Conservation (phyloP, 1,284 basidiomycete species). For the Ceratobasidium sp. region DNA sequence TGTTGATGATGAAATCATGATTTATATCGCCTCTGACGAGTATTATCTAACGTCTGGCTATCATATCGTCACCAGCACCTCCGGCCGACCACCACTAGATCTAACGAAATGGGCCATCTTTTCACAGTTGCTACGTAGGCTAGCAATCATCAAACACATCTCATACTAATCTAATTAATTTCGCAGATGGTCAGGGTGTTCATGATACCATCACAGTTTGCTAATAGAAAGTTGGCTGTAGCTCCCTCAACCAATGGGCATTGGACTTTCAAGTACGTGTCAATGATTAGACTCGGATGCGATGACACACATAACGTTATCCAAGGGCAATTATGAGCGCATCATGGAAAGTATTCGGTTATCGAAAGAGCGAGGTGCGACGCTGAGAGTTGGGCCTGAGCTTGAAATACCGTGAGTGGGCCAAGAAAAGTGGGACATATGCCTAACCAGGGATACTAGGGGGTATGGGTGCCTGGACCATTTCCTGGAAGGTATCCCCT, state of each 20-base stretch:
- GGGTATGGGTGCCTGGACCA: conserved; percentile 97
- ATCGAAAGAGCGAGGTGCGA: conserved; percentile 89
- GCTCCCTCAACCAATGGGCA: conserved; percentile 96
- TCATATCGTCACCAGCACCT: neutral
- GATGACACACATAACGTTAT: neutral
- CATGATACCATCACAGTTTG: conserved; percentile 6
- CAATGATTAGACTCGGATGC: neutral
- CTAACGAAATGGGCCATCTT: conserved; percentile 70
- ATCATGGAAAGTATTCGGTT: conserved; percentile 89
- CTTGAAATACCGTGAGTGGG: conserved; percentile 89
- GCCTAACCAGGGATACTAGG: conserved; percentile 53
- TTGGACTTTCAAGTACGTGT: conserved; percentile 82
- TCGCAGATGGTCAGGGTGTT: conserved; percentile 28
- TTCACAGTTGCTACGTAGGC: conserved; percentile 80
- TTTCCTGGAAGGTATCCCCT: conserved; percentile 76
- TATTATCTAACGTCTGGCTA: too few species aligned
- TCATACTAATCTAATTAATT: conserved; percentile 31
- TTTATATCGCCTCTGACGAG: too few species aligned
- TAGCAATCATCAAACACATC: conserved; percentile 3
- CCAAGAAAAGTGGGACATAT: neutral
- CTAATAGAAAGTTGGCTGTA: conserved; percentile 48
- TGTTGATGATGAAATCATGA: too few species aligned
- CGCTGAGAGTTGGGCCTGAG: conserved; percentile 93
- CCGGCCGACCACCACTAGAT: neutral
- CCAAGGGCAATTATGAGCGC: conserved; percentile 87